A percentile compares a stretch with the other conserved stretches of the same genome.
Conservation (phyloP, 495 filamentous ascomycete genomes). For the Cercophora sp. region DNA sequence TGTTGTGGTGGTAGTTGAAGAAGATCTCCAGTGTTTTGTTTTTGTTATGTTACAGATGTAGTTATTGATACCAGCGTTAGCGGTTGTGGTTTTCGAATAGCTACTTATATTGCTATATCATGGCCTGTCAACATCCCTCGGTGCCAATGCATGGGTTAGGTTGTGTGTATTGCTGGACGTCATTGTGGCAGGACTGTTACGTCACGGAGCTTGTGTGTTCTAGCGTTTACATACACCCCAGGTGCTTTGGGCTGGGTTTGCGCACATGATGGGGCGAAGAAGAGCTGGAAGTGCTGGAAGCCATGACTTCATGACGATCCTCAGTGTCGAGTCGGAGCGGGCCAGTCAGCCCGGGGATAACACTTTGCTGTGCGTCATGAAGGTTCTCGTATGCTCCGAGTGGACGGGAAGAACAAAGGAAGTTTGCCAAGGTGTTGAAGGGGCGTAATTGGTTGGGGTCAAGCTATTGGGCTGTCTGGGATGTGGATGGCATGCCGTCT, state of each 20-base stretch:
- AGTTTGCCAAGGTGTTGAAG: too few relatives aligned
- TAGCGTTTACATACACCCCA: too few relatives aligned
- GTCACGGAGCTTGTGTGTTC: not conserved
- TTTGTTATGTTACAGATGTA: not conserved
- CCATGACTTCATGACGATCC: conserved; percentile 1
- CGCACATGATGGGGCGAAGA: too few relatives aligned
- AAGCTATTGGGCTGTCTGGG: too few relatives aligned
- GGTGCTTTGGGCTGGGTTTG: too few relatives aligned
- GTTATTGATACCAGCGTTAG: not conserved
- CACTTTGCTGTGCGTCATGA: too few relatives aligned
- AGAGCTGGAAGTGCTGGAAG: not conserved
- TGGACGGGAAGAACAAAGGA: too few relatives aligned
- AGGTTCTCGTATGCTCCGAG: too few relatives aligned
- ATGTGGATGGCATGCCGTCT: too few relatives aligned
- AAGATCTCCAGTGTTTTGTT: conserved; percentile 4
- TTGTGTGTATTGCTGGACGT: not conserved
- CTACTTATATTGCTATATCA: not conserved
- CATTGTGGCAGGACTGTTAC: conserved; percentile 1
- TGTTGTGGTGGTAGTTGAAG: conserved; percentile 12
- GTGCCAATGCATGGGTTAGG: not conserved
- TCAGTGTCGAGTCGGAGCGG: too few relatives aligned
- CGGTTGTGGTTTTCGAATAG: not conserved
- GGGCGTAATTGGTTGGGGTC: too few relatives aligned
- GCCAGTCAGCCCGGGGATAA: too few relatives aligned
- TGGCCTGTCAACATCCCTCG: not conserved